phyloP scores from a whole-genome alignment of 2,329 filamentous ascomycete genomes.

The Laburnicola sp. region DNA sequence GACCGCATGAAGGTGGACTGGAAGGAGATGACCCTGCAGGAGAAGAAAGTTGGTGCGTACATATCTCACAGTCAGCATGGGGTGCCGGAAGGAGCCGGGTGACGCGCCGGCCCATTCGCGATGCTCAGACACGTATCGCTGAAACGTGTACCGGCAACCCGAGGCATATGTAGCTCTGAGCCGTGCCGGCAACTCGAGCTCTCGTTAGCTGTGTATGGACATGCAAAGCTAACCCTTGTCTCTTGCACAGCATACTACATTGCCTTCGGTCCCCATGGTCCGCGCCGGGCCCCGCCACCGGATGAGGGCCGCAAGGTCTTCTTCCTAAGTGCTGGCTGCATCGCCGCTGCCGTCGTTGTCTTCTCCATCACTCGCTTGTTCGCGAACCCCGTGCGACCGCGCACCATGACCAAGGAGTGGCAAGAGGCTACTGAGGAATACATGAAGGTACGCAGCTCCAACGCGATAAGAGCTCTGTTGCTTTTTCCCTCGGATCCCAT shows the following conservation, averaged over 20 bases:
- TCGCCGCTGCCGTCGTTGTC: constrained; percentile 68
- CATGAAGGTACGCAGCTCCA: constrained; percentile 69
- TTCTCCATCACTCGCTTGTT: constrained; percentile 74
- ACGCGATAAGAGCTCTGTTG: constrained; percentile 2
- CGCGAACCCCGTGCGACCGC: constrained; percentile 66
- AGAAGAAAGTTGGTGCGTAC: constrained; percentile 98
- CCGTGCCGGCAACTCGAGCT: too few relatives aligned
- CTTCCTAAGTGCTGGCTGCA: constrained; percentile 69
- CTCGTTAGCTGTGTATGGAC: too few relatives aligned
- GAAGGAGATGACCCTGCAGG: constrained; percentile 90
- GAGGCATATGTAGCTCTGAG: too few relatives aligned
- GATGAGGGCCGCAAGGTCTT: constrained; percentile 82
- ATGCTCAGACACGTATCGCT: constrained; percentile 24
- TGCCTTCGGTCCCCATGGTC: constrained; percentile 94
- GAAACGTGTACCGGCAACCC: constrained; percentile 12
- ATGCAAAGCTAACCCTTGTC: constrained; percentile 25
- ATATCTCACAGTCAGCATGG: constrained; percentile 17
- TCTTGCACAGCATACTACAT: constrained; percentile 91
- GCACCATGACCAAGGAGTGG: constrained; percentile 95
- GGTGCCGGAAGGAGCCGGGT: constrained; percentile 23
- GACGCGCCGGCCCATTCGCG: constrained; percentile 34
- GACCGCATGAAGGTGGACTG: constrained; percentile 99
- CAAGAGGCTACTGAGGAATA: constrained; percentile 95
- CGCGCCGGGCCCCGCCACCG: constrained; percentile 78
- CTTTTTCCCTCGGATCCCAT: neutral